Conservation (phyloP, 345 rosid genomes). For the Nasturtium officinale region DNA sequence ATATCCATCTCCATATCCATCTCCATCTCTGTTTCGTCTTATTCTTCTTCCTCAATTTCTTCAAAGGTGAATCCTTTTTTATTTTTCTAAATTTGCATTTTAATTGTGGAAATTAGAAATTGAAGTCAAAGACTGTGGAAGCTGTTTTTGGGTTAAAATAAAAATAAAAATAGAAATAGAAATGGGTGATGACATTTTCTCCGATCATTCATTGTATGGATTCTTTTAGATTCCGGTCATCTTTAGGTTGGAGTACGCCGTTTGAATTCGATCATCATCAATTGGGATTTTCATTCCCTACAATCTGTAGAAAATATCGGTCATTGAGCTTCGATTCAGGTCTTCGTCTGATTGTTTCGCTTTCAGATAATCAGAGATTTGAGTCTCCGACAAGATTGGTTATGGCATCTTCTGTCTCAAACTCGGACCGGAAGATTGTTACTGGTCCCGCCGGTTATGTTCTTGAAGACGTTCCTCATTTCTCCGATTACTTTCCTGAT, state of each 20-base stretch:
- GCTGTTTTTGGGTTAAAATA: conserved; percentile 6
- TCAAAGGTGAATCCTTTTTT: conserved; percentile 28
- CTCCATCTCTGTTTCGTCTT: conserved; percentile 17
- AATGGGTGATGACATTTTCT: conserved; percentile 21
- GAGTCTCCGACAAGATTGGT: conserved; percentile 37
- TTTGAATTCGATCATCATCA: conserved; percentile 31
- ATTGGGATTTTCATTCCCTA: conserved; percentile 33
- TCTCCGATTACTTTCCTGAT: conserved; percentile 69
- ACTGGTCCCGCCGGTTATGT: conserved; percentile 76
- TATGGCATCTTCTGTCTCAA: conserved; percentile 34
- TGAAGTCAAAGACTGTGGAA: conserved; percentile 35
- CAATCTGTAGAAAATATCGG: conserved; percentile 34
- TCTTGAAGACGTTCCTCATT: conserved; percentile 95
- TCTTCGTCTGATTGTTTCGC: conserved; percentile 39
- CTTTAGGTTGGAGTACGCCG: conserved; percentile 8
- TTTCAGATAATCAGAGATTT: conserved; percentile 29
- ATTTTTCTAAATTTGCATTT: neutral
- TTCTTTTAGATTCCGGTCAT: conserved; percentile 34
- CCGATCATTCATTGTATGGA: conserved; percentile 37
- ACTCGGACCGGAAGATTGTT: conserved; percentile 51
- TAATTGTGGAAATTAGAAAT: neutral
- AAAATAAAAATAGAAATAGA: conserved; percentile 11
- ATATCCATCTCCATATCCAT: too few species aligned
- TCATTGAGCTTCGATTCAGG: conserved; percentile 47
- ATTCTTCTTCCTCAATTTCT: conserved; percentile 12